Evolutionary conservation across 1,284 basidiomycete species (phyloP), one percentile per base, ranked within the genome.

Genomic region (Veloporphyrellus conicus): DNA sequence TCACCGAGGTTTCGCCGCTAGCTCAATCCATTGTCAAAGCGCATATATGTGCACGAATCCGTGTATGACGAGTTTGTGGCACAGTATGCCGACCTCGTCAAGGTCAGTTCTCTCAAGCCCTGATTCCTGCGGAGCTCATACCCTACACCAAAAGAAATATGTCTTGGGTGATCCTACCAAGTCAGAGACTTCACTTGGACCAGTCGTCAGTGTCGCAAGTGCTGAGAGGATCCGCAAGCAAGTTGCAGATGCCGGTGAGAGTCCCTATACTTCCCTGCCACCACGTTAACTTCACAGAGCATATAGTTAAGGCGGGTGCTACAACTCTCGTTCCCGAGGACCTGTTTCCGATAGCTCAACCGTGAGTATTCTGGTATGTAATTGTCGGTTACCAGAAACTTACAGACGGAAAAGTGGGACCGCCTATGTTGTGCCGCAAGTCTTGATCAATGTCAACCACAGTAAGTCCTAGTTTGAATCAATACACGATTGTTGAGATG

Each of bases 1-100:
- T 15, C 20, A 12, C n/a, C n/a, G 6, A 19, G 14, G 10, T 36
- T 34, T 28, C 22, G 11, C 20, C 27, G 2, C 19, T 6, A 6
- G 3, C n/a, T 41, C 12, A 18, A n/a, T 27, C 27, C 29, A 28
- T 20, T 6, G 44, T 31, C 16, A 19, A 73, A 97, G 84, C 81
- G 94, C 22, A 93, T 98, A 45, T 98, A 97, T 66, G 93, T 96
- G 11, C 91, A 97, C 59, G 83, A 91, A 56, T 74, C 77, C 0
- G 68, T 95, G 14, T 94, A 84, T 61, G 90, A 93, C 54, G 64
- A 73, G 4, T 96, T 98, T 56, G 83, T 97, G 8, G 62, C 76
- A n/a, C 76, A 80, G 59, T 89, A 84, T 52, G 88, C 83, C 8
- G 80, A 84, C 2, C 65, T 85, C 16, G 82, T 86, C 48, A 89